Evolutionary conservation across 2,329 filamentous ascomycete genomes (phyloP).

Genomic region (Phaeosphaeria sp.): DNA sequence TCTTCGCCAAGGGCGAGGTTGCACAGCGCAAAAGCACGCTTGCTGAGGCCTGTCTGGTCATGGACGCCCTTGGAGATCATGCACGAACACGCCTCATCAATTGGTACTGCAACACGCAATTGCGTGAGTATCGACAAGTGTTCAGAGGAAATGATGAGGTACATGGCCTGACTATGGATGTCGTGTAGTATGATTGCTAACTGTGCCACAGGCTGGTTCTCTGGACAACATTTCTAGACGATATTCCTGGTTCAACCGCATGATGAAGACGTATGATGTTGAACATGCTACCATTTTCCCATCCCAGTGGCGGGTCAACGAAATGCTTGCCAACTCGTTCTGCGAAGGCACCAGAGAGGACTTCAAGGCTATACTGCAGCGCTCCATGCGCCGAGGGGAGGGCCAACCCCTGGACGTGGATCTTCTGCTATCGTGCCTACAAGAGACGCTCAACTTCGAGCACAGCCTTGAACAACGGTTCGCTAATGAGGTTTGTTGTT

Average conservation of each 20-base stretch:
- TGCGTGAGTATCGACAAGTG: slow-evolving; percentile 93
- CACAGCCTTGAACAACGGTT: slow-evolving; percentile 88
- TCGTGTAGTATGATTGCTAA: slow-evolving; percentile 17
- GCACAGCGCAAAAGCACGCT: slow-evolving; percentile 72
- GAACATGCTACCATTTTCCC: slow-evolving; percentile 92
- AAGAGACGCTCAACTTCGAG: slow-evolving; percentile 97
- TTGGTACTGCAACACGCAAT: slow-evolving; percentile 98
- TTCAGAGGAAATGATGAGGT: slow-evolving; percentile 92
- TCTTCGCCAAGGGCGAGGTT: slow-evolving; percentile 89
- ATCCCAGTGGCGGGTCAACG: slow-evolving; percentile 84
- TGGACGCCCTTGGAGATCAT: slow-evolving; percentile 91
- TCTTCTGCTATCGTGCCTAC: slow-evolving; percentile 82
- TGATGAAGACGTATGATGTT: slow-evolving; percentile 93
- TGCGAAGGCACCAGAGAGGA: slow-evolving; percentile 96
- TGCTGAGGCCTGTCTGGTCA: slow-evolving; percentile 87
- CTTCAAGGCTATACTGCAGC: slow-evolving; percentile 89
- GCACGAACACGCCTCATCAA: slow-evolving; percentile 82
- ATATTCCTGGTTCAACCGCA: slow-evolving; percentile 96
- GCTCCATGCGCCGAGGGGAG: slow-evolving; percentile 79
- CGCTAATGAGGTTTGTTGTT: slow-evolving; percentile 59
- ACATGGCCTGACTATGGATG: slow-evolving; percentile 7
- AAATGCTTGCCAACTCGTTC: slow-evolving; percentile 87
- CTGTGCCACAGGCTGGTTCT: slow-evolving; percentile 69
- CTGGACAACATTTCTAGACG: slow-evolving; percentile 94
- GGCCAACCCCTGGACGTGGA: slow-evolving; percentile 88